Percentiles rank a stretch among this genome's conserved stretches.
Conservation (phyloP, 768 basidiomycete species). For the Termitomyces eurrhizus region DNA sequence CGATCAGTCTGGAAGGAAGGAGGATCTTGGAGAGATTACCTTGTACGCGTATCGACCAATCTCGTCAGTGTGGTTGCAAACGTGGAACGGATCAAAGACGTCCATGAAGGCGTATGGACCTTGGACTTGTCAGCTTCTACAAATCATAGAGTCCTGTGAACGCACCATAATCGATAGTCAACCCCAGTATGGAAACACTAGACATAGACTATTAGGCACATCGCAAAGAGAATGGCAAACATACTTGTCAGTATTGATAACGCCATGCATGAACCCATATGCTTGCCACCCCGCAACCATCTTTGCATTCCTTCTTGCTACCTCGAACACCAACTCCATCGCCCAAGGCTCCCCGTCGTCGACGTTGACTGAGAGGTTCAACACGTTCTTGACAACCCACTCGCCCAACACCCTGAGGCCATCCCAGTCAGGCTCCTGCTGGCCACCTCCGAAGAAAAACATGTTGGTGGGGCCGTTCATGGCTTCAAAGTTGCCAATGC, state of each 20-base stretch:
- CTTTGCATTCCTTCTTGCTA: conserved; percentile 76
- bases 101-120: conserved; percentile 97
- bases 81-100: conserved; percentile 76
- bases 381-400: conserved; percentile 65
- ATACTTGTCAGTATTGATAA: conserved; percentile 96
- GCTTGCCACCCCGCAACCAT: conserved; percentile 98
- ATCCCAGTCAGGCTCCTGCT: conserved; percentile 73
- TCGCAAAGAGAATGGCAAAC: background rate
- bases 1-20: background rate
- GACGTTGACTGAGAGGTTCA: conserved; percentile 43
- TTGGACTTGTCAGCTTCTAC: conserved; percentile 19
- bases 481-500: conserved; percentile 89
- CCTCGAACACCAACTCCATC: conserved; percentile 67
- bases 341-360: conserved; percentile 63
- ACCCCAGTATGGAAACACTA: conserved; percentile 69
- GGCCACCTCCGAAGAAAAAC: conserved; percentile 74
- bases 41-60: conserved; percentile 75
- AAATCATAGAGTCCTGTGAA: background rate
- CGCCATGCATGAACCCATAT: conserved; percentile 92
- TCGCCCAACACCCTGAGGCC: conserved; percentile 69
- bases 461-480: conserved; percentile 63
- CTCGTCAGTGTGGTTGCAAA: conserved; percentile 89
- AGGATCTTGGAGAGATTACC: conserved; percentile 19
- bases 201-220: background rate
- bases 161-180: conserved; percentile 75